Evolutionary conservation across 2,329 filamentous ascomycete genomes (phyloP), one percentile per base, ranked within the genome.

Genomic region (Emericellopsis atlantica): DNA sequence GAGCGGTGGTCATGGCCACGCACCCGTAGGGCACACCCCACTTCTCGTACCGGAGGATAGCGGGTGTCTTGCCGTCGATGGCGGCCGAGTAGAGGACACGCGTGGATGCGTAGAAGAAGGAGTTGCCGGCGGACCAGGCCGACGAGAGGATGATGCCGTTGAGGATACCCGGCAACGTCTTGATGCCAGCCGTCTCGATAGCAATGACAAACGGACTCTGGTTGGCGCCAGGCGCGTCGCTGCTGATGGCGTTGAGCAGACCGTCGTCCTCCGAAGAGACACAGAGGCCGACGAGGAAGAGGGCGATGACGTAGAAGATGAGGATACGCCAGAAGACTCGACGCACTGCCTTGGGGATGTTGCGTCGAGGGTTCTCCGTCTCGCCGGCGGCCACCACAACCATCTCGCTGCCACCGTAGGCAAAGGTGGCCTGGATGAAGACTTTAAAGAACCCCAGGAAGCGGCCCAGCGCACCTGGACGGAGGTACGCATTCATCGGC

Each of bases 191-290:
- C 37, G 52, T 53, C 36, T 49, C 44, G 26, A 77, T 74, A 26
- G 72, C 72, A 48, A 78, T 74, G 37, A 77, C 72, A 50, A 74
- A 78, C 1, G 73, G 74, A 23, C 70, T 75, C 3, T 70, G 68
- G 4, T 54, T 56, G n/a, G 53, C 52, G 18, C 55, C 55, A 3
- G 72, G 46, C 1, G 56, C 51, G n/a, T 49, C 49, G 11, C 40
- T 48, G 2, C 72, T 66, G 44, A 66, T 65, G 46, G 76, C 73
- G 18, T 74, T 79, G 15, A 54, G 44, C 9, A 69, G 51, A 2
- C 56, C 54, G 0, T 49, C 44, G 32, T 63, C 57, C 22, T 60
- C 51, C 24, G 58, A 62, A 3, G 60, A 57, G 35, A 60, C 56
- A 40, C 56, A 57, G 18, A 62, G 50, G 4, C 60, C 55, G 32